A percentile compares a stretch with the other conserved stretches of the same genome.
phyloP scores from a whole-genome alignment of 495 filamentous ascomycete species.

The Immersiella caudata region DNA sequence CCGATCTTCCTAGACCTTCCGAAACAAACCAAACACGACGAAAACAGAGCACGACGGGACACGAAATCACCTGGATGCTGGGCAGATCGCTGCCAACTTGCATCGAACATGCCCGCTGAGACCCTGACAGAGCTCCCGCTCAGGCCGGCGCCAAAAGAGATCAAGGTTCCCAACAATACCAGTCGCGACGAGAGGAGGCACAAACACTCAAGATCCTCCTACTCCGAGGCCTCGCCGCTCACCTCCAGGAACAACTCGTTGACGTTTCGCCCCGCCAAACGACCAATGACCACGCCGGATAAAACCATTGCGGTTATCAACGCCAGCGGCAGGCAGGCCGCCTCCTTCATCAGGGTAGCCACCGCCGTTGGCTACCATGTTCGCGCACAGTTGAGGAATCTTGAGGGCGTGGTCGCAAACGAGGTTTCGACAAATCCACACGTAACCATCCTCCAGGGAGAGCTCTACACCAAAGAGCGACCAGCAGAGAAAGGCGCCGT shows the following conservation, averaged over 20 bases:
- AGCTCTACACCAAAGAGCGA: slow-evolving; percentile 68
- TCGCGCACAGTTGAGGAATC: slow-evolving; percentile 82
- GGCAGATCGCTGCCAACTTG: slow-evolving; percentile 5
- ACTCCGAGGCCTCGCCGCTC: slow-evolving; percentile 54
- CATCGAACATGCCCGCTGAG: slow-evolving; percentile 39
- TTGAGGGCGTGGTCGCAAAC: slow-evolving; percentile 77
- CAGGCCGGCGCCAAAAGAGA: slow-evolving; percentile 44
- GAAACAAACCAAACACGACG: background rate
- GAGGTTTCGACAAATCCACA: slow-evolving; percentile 81
- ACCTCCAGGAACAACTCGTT: slow-evolving; percentile 52
- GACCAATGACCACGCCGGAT: slow-evolving; percentile 55
- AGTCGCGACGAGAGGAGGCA: slow-evolving; percentile 43
- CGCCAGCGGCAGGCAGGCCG: slow-evolving; percentile 87
- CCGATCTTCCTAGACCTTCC: background rate
- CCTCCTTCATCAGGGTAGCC: slow-evolving; percentile 88
- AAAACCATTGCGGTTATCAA: slow-evolving; percentile 93
- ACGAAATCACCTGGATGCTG: background rate
- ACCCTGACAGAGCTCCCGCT: slow-evolving; percentile 47
- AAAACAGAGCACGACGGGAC: background rate
- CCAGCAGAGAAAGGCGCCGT: slow-evolving; percentile 41
- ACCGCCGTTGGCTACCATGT: slow-evolving; percentile 90
- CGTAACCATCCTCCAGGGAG: slow-evolving; percentile 79
- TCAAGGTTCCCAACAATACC: slow-evolving; percentile 36
- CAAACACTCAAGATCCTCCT: slow-evolving; percentile 57
- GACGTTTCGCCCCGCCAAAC: slow-evolving; percentile 55